phyloP scores from a whole-genome alignment of 2,329 filamentous ascomycete genomes.

The Coniochaeta sp. region DNA sequence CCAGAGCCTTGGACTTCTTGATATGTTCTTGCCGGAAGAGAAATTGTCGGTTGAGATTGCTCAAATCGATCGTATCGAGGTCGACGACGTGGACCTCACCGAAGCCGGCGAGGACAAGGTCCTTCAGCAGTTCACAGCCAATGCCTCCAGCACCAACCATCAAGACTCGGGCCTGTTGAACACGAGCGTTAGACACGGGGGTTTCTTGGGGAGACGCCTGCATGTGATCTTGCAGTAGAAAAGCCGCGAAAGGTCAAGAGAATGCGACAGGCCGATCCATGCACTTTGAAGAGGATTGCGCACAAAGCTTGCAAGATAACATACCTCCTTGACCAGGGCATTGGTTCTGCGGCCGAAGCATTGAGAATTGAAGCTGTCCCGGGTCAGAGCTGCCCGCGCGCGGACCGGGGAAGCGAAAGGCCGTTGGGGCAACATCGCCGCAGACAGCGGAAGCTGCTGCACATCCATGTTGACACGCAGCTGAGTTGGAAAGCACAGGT shows the following conservation, averaged over 20 bases:
- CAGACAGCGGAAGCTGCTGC: conserved; percentile 3
- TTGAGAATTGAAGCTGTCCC: conserved; percentile 53
- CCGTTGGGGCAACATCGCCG: conserved; percentile 2
- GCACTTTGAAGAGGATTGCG: neutral
- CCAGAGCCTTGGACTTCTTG: conserved; percentile 91
- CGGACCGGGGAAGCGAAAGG: conserved; percentile 10
- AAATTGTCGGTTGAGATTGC: conserved; percentile 96
- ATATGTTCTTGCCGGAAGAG: conserved; percentile 96
- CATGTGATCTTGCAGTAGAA: neutral
- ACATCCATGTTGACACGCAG: neutral
- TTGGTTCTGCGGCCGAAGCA: conserved; percentile 62
- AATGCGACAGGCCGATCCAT: neutral
- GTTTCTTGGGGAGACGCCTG: neutral
- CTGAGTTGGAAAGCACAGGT: neutral
- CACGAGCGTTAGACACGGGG: neutral
- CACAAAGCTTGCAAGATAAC: conserved; percentile 13
- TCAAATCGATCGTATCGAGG: conserved; percentile 95
- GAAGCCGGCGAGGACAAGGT: conserved; percentile 86
- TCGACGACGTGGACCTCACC: conserved; percentile 92
- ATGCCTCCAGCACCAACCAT: conserved; percentile 97
- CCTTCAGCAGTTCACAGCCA: conserved; percentile 95
- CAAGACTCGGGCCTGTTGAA: conserved; percentile 67
- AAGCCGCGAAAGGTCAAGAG: neutral
- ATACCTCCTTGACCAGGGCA: conserved; percentile 61
- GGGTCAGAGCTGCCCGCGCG: conserved; percentile 20